These are phyloP conservation scores for Didymella keratinophila DNA, from an alignment of 2,329 filamentous ascomycete species.

Conservation along the genomic window DNA sequence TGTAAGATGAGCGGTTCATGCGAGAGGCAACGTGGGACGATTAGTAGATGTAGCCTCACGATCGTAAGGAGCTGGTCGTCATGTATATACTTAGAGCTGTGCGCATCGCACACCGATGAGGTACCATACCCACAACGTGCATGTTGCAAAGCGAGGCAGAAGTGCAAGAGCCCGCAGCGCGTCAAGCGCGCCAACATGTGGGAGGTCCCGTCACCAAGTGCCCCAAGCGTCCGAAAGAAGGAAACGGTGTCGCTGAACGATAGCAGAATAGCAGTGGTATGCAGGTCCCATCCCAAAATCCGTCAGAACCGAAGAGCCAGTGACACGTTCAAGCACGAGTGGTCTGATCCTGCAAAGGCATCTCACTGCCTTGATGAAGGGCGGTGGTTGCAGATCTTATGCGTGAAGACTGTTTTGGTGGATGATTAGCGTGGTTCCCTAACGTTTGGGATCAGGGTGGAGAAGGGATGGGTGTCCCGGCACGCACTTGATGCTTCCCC, in stretches of 20 bases:
- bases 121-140: not conserved
- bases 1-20: not conserved
- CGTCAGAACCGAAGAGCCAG: not conserved
- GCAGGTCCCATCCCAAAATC: conserved; percentile 5
- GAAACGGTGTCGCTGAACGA: not conserved
- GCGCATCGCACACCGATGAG: conserved; percentile 5
- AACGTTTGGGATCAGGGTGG: conserved; percentile 3
- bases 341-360: conserved; percentile 17
- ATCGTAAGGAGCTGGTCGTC: not conserved
- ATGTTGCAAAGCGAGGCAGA: not conserved
- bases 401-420: conserved; percentile 2
- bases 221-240: not conserved
- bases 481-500: conserved; percentile 11
- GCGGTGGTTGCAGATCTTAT: not conserved
- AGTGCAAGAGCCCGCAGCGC: not conserved
- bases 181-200: conserved; percentile 9
- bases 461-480: not conserved
- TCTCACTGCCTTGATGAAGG: conserved; percentile 5
- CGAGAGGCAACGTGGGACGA: not conserved
- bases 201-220: not conserved
- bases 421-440: conserved; percentile 1
- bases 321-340: conserved; percentile 8
- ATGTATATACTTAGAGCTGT: not conserved
- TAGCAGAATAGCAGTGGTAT: not conserved
- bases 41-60: no score